phyloP scores from a whole-genome alignment of 352 stramenopile genomes.

The Pythium aristosporum region DNA sequence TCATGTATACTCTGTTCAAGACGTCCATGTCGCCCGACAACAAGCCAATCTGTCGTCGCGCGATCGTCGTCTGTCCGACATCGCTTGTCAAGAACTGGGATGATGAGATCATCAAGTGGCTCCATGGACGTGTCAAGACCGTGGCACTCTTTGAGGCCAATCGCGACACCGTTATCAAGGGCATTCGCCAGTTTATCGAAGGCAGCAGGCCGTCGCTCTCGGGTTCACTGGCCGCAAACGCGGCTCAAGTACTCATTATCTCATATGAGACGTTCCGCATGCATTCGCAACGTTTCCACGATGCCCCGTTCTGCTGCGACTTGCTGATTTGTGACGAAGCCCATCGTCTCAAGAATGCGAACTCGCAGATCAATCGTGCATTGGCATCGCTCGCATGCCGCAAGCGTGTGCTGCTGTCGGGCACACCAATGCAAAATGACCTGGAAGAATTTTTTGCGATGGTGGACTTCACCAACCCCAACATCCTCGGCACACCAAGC shows the following conservation, averaged over 20 bases:
- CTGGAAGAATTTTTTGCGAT: constrained; percentile 99
- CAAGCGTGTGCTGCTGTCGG: constrained; percentile 94
- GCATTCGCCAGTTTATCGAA: constrained; percentile 82
- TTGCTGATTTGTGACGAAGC: constrained; percentile 98
- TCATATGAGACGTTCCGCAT: constrained; percentile 93
- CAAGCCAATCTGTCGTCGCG: constrained; percentile 63
- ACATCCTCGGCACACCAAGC: constrained; percentile 73
- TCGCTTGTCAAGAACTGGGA: constrained; percentile 90
- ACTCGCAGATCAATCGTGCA: constrained; percentile 91
- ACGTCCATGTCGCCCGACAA: constrained; percentile 55
- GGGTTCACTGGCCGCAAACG: constrained; percentile 28
- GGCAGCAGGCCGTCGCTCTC: constrained; percentile 62
- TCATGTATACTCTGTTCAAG: constrained; percentile 84
- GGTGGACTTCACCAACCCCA: constrained; percentile 90
- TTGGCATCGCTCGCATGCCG: constrained; percentile 82
- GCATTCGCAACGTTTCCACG: constrained; percentile 89
- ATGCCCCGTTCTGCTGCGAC: constrained; percentile 89
- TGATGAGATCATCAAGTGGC: constrained; percentile 88
- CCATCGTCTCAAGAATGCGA: constrained; percentile 97
- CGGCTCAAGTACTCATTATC: constrained; percentile 82
- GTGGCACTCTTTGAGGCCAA: constrained; percentile 82
- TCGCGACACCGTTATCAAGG: constrained; percentile 77
- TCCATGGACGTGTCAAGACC: constrained; percentile 81
- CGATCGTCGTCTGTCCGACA: constrained; percentile 83
- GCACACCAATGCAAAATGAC: constrained; percentile 99